Base-by-base conservation (phyloP, 2,329 filamentous ascomycete genomes). In the Hypoxylon sp. region DNA sequence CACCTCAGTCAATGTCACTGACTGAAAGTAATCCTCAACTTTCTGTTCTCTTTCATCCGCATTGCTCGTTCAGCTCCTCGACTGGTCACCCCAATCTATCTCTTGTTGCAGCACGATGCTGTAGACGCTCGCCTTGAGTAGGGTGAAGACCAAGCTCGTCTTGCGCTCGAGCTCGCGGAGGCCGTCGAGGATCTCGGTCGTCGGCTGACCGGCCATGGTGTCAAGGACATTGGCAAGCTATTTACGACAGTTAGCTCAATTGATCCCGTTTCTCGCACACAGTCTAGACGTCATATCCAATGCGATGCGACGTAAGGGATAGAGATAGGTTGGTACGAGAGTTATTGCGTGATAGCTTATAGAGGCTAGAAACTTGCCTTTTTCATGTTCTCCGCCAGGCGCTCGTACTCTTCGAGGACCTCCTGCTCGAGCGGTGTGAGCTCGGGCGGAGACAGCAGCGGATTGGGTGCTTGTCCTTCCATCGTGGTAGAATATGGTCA, bases 21-120 rank as follows among this genome's bases (percentile, higher is more conserved):
- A 6, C n/a, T 22, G 11, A 17, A 13, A 2, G 41, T 54, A 41
- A 32, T n/a, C 4, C 57, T 19, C 13, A 13, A n/a, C 51, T 54
- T 49, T 20, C 19, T n/a, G 1, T 56, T 41, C 22, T 11, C 52
- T 15, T 19, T n/a, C 1, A 56, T 37, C 19, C 6, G 20, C 20
- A 58, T 49, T 47, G 64, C 68, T 41, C 68, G 74, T 75, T 71
- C 78, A 73, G 28, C 75, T 74, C 13, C 70, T 76, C 22, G 74
- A 74, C 65, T 81, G 79, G 69, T 84, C 83, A 50, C 87, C 91
- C 79, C 89, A 91, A 67, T 90, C 89, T 73, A 97, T 93, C 85
- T 98, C 92, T 85, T 98, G 94, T 85, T 99, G 94, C 81, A 99
- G 79, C 65, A 99, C 94, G 81, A 99, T 99, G 76, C 92, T 97